Base-by-base conservation (phyloP, 495 filamentous ascomycete species). In the Tuber magnatum region DNA sequence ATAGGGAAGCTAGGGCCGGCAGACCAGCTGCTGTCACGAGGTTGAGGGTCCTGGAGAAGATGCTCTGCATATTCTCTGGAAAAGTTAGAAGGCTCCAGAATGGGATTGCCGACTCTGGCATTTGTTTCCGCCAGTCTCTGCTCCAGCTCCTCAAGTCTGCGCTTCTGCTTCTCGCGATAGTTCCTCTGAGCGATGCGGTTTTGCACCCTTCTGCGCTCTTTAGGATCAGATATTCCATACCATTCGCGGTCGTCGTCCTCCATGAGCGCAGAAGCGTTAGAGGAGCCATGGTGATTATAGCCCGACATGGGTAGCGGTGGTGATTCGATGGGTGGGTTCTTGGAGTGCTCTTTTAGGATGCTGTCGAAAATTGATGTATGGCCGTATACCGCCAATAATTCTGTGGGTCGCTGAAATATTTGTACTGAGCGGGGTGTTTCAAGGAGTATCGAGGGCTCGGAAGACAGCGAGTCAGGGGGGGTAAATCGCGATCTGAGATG, bases 211-310 rank as follows among this genome's bases (percentile, higher is more conserved):
- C 78, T 78, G 14, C 80, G 61, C 35, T 81, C 79, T 18, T 41
- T n/a, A 1, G 76, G 69, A 38, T 75, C 77, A 12, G 81, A 81
- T 40, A 83, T 71, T 65, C 83, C 82, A 73, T 84, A 84, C 51
- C 70, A 76, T 43, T 69, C 51, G 28, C 56, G 56, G 79, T 92
- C 90, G n/a, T 79, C 75, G 2, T 79, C 77, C 16, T 75, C 76
- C 24, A 51, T 77, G 1, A 16, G 51, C 1, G 76, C 68, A 28
- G 73, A 75, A 6, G 51, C 76, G 20, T 51, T 77, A 3, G 73
- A 72, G 12, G 76, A 77, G 69, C 69, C 56, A 22, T 71, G 41
- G 12, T 51, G 68, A 38, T 48, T 71, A 32, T 72, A 77, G 5
- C 28, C 22, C 22, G 76, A 75, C 76, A 77, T 77, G 8, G 44